A percentile compares a stretch with the other conserved stretches of the same genome.
phyloP scores from a whole-genome alignment of 2,329 filamentous ascomycete species.

The Phaeosphaeriaceae sp. region DNA sequence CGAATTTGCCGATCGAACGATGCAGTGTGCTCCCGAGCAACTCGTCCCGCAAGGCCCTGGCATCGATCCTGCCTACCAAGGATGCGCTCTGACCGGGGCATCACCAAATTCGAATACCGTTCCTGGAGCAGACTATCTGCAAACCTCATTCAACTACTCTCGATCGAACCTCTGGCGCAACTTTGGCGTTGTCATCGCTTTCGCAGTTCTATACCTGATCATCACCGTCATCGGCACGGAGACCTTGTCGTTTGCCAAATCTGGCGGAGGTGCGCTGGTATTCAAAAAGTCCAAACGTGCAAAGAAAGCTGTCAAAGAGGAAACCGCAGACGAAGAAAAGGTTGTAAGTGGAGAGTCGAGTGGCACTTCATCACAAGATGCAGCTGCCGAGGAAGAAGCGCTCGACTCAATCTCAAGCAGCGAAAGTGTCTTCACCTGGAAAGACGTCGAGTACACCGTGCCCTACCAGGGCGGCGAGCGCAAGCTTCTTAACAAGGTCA shows the following conservation, averaged over 20 bases:
- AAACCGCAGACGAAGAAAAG: constrained; percentile 66
- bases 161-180: constrained; percentile 72
- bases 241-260: constrained; percentile 65
- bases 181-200: constrained; percentile 79
- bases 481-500: constrained; percentile 72
- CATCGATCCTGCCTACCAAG: constrained; percentile 63
- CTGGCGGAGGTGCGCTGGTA: constrained; percentile 71
- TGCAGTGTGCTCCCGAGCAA: constrained; percentile 66
- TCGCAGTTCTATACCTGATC: constrained; percentile 74
- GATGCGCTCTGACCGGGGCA: constrained; percentile 69
- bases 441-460: constrained; percentile 69
- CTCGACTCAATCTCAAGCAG: constrained; percentile 47
- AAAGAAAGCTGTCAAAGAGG: constrained; percentile 60
- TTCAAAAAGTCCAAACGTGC: constrained; percentile 73
- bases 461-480: constrained; percentile 69
- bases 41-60: constrained; percentile 66
- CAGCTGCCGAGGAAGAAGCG: constrained; percentile 34
- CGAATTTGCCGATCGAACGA: constrained; percentile 65
- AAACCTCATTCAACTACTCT: constrained; percentile 63
- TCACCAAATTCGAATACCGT: constrained; percentile 59
- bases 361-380: constrained; percentile 27
- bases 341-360: constrained; percentile 37
- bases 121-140: constrained; percentile 62
- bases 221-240: constrained; percentile 76
- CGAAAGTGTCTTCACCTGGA: constrained; percentile 49